Percentiles rank a stretch among this genome's conserved stretches.
These are phyloP conservation scores for Fusarium longipes DNA, from an alignment of 2,329 filamentous ascomycete species.

Conservation along the genomic window DNA sequence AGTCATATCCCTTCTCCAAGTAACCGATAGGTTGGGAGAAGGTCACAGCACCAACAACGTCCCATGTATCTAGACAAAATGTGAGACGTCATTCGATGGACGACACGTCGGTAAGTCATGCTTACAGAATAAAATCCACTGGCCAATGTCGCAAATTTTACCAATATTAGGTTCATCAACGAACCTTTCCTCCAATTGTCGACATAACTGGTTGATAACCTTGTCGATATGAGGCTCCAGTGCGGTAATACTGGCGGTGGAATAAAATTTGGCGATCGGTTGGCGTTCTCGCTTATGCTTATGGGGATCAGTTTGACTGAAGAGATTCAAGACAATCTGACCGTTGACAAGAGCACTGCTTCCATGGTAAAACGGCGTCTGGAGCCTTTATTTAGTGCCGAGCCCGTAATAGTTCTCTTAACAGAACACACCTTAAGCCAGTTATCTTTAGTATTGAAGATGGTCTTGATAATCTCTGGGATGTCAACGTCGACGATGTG, in stretches of 20 bases:
- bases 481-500: conserved; percentile 53
- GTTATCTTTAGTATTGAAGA: conserved; percentile 51
- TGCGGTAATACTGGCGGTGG: conserved; percentile 21
- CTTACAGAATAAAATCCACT: neutral
- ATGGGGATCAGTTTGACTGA: conserved; percentile 41
- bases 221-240: conserved; percentile 48
- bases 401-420: neutral
- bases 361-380: conserved; percentile 45
- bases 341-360: conserved; percentile 45
- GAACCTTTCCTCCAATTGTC: neutral
- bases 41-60: neutral
- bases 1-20: neutral
- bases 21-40: neutral
- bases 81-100: no score
- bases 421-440: conserved; percentile 48
- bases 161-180: neutral
- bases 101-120: no score
- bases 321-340: conserved; percentile 43
- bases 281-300: conserved; percentile 39
- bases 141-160: neutral
- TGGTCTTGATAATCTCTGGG: conserved; percentile 51
- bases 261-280: conserved; percentile 48
- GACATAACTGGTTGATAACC: conserved; percentile 39
- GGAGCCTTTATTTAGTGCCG: neutral
- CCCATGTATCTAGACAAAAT: neutral